Conservation (phyloP, 371 early-diverging fungal species). For the Thermomucor indicae-seudaticae region DNA sequence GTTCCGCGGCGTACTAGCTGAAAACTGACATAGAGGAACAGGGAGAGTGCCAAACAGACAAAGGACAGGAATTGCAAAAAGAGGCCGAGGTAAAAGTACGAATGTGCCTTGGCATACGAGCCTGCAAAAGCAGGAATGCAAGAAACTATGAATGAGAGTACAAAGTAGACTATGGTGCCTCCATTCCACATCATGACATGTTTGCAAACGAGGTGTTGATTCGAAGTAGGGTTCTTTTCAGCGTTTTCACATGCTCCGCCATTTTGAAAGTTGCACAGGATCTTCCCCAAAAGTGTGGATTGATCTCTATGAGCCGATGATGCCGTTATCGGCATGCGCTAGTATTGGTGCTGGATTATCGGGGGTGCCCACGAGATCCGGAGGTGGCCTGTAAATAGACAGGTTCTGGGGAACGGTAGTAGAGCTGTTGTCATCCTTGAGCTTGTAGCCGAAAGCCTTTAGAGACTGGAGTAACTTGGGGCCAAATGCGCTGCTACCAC, state of each 20-base stretch:
- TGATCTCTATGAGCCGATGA: no score
- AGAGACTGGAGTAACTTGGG: neutral
- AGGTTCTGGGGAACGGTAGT: no score
- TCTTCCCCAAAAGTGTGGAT: no score
- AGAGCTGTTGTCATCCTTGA: no score
- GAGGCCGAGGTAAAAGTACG: neutral
- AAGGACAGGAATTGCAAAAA: conserved; percentile 19
- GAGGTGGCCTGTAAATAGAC: no score
- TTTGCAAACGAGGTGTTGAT: conserved; percentile 5
- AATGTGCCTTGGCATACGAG: conserved; percentile 5
- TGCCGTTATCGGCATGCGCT: neutral
- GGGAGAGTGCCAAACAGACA: conserved; percentile 19
- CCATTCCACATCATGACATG: conserved; percentile 1
- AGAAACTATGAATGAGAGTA: neutral
- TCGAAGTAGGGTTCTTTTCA: conserved; percentile 1
- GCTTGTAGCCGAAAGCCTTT: no score
- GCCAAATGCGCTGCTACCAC: neutral
- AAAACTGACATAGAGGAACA: conserved; percentile 26
- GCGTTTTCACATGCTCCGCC: conserved; percentile 3
- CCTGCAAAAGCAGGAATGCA: conserved; percentile 8
- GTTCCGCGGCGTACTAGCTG: conserved; percentile 30
- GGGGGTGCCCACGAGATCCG: neutral
- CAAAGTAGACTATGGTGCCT: conserved; percentile 2
- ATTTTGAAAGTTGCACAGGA: no score
- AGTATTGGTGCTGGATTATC: neutral